These are phyloP conservation scores for Venturia oleaginea DNA, from an alignment of 2,329 filamentous ascomycete genomes.

Conservation along the genomic window DNA sequence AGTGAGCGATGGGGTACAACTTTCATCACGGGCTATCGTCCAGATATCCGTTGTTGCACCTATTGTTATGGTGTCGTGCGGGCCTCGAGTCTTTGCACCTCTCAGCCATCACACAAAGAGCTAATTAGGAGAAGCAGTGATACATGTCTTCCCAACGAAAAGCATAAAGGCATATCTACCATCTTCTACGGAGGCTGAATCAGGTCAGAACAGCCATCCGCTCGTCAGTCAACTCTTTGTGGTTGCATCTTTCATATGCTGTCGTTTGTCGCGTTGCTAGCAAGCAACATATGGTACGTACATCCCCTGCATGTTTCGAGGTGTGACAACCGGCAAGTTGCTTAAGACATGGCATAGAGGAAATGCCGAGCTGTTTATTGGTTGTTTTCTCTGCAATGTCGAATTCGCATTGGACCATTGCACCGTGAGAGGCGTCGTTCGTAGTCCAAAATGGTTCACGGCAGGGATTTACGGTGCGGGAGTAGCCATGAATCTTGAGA, in stretches of 20 bases:
- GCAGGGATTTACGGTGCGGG: constrained; percentile 3
- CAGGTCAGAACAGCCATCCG: not conserved
- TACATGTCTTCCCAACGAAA: not conserved
- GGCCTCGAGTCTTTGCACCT: constrained; percentile 4
- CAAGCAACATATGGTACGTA: constrained; percentile 7
- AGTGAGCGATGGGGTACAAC: not conserved
- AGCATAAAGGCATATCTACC: not conserved
- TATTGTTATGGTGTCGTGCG: not conserved
- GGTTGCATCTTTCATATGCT: not conserved
- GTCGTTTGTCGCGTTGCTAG: constrained; percentile 1
- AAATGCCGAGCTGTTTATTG: not conserved
- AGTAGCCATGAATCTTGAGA: constrained; percentile 1
- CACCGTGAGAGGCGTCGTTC: not conserved
- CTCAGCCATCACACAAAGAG: not conserved
- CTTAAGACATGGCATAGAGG: not conserved
- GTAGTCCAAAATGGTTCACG: not conserved
- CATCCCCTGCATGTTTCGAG: not conserved
- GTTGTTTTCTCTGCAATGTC: not conserved
- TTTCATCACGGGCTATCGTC: not conserved
- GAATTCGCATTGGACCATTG: not conserved
- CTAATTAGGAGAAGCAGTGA: not conserved
- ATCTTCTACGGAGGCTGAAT: not conserved
- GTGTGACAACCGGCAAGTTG: not conserved
- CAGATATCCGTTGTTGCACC: not conserved
- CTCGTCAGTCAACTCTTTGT: not conserved